Evolutionary conservation across 495 filamentous ascomycete genomes (phyloP), one percentile per base, ranked within the genome.

Genomic region (Hypoxylon trugodes): DNA sequence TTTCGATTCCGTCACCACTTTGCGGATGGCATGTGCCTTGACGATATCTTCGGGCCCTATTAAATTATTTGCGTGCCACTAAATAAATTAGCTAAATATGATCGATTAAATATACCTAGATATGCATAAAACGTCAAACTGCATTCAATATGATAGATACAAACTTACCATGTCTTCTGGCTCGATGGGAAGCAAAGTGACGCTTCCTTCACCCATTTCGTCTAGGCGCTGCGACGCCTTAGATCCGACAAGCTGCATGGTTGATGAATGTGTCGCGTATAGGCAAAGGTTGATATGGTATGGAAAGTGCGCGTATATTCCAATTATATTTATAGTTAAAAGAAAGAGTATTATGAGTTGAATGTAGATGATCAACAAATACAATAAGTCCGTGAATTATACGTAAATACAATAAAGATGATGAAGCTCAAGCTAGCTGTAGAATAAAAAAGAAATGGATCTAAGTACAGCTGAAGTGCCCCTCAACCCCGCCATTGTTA

Each of bases 21-120:
- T 90, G 65, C 95, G 92, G 54, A 95, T 78, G 36, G 95, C 91
- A 48, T 88, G 89, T 24, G 92, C 93, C 63, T 87, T 87, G 54
- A 98, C 82, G 42, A 91, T 77, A 65, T 98, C 96, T 32, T 78
- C 82, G 19, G 87, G 84, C 9, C 87, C 85, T 73, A 98, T 94
- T 32, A 98, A 84, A 77, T 98, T 98, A 82, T 97, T 93, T 73
- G 90, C 89, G 70, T 97, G 93, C 95, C 95, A 98, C 91, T 95
- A n/a, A n/a, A n/a, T n/a, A n/a, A n/a, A n/a, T n/a, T n/a, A n/a
- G n/a, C n/a, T n/a, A n/a, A n/a, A n/a, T n/a, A n/a, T n/a, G n/a
- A n/a, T n/a, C n/a, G n/a, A n/a, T n/a, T n/a, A n/a, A n/a, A n/a
- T n/a, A n/a, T n/a, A n/a, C n/a, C n/a, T n/a, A n/a, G n/a, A n/a